Evolutionary conservation across 768 basidiomycete genomes (phyloP).

Genomic region (Tricholoma saponaceum): DNA sequence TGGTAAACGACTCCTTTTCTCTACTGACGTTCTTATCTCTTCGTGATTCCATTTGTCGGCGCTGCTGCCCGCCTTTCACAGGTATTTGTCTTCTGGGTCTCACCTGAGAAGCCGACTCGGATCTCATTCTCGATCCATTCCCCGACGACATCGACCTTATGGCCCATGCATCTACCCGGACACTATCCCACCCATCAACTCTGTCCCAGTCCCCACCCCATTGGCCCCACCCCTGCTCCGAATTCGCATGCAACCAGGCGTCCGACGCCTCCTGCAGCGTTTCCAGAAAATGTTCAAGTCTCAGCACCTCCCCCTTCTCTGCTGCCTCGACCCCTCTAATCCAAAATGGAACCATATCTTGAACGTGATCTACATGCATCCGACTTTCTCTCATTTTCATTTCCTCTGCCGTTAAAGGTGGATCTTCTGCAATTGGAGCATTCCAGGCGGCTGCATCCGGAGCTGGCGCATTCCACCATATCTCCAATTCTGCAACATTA

Average conservation of each 20-base stretch:
- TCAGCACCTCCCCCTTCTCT: constrained; percentile 37
- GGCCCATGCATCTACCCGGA: neutral
- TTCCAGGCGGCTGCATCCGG: constrained; percentile 22
- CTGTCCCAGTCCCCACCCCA: neutral
- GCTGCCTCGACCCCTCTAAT: constrained; percentile 43
- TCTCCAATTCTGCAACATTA: constrained; percentile 14
- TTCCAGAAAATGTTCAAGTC: constrained; percentile 43
- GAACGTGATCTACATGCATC: constrained; percentile 39
- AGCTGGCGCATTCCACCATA: constrained; percentile 16
- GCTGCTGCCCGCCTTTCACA: neutral
- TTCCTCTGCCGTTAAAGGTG: constrained; percentile 23
- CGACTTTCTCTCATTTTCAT: constrained; percentile 24
- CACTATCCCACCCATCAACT: neutral
- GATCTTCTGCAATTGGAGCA: constrained; percentile 14
- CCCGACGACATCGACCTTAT: neutral
- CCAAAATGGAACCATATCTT: constrained; percentile 54
- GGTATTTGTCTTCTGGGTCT: constrained; percentile 1
- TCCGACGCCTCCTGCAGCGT: constrained; percentile 27
- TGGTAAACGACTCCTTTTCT: constrained; percentile 1
- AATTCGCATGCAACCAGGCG: constrained; percentile 16
- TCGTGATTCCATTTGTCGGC: neutral
- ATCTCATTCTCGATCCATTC: neutral
- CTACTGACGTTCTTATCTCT: constrained; percentile 1
- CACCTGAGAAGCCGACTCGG: neutral
- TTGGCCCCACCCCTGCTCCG: neutral